Percentiles rank a stretch among this genome's conserved stretches.
Evolutionary conservation across 768 basidiomycete species (phyloP).

Genomic region (Neoboletus subvelutipes): DNA sequence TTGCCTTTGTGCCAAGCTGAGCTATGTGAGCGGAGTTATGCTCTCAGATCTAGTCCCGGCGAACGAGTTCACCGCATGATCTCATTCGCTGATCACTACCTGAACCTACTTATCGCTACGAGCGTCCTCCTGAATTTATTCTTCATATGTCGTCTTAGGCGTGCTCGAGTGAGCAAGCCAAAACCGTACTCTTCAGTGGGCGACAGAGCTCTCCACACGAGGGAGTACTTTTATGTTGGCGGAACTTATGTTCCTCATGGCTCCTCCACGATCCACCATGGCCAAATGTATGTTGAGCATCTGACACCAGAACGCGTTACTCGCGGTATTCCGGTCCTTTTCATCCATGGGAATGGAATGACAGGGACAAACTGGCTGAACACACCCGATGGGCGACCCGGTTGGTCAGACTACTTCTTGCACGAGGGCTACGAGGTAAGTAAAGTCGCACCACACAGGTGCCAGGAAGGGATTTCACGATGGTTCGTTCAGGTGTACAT

Average conservation of each 20-base stretch:
- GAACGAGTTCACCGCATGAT: conserved; percentile 4
- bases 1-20: too few relatives aligned
- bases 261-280: conserved; percentile 39
- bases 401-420: conserved; percentile 60
- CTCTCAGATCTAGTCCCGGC: too few relatives aligned
- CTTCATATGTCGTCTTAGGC: conserved; percentile 9
- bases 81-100: conserved; percentile 3
- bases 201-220: conserved; percentile 41
- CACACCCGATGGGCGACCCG: conserved; percentile 51
- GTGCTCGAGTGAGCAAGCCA: neutral
- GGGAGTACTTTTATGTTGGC: conserved; percentile 50
- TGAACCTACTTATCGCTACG: conserved; percentile 4
- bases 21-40: neutral
- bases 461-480: neutral
- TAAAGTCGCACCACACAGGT: conserved; percentile 14
- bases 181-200: neutral
- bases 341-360: conserved; percentile 54
- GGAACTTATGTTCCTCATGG: conserved; percentile 38
- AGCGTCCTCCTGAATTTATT: conserved; percentile 22
- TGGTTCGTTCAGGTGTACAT: conserved; percentile 38
- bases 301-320: conserved; percentile 41
- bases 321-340: conserved; percentile 41
- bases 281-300: conserved; percentile 55
- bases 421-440: conserved; percentile 51
- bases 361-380: conserved; percentile 53